A percentile compares a stretch with the other conserved stretches of the same genome.
Conservation (phyloP, 176 grass and related monocot species). For the Oryza brachyantha region DNA sequence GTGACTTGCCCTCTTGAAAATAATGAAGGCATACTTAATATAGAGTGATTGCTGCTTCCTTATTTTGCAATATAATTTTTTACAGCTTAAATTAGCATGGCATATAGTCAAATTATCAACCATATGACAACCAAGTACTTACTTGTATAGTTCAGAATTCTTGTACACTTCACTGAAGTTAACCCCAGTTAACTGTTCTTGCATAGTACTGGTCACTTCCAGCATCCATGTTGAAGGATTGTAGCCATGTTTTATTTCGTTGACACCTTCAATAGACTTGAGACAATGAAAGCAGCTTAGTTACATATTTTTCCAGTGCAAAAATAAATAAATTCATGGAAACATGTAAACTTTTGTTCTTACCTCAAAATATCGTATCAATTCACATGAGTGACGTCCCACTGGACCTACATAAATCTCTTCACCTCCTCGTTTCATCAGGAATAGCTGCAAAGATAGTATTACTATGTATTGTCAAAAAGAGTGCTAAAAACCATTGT, state of each 20-base stretch:
- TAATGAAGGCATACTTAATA: not conserved
- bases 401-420: constrained; percentile 19
- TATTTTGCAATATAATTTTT: not conserved
- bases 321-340: not conserved
- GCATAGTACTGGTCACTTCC: not conserved
- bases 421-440: constrained; percentile 18
- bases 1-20: not conserved
- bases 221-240: constrained; percentile 28
- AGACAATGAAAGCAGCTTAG: not conserved
- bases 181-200: constrained; percentile 2
- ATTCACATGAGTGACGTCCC: not conserved
- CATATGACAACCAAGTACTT: not conserved
- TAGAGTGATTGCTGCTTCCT: not conserved
- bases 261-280: constrained; percentile 15
- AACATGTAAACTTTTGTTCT: not conserved
- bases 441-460: not conserved
- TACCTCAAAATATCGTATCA: constrained; percentile 12
- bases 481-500: not conserved
- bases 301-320: not conserved
- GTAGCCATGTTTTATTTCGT: constrained; percentile 27
- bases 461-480: not conserved
- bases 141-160: constrained; percentile 8
- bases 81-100: not conserved
- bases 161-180: constrained; percentile 14
- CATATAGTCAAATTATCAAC: not conserved